Percentiles rank a stretch among this genome's conserved stretches.
These are phyloP conservation scores for Symbiodinium pilosum DNA, from an alignment of 73 alveolate species.

Conservation along the genomic window DNA sequence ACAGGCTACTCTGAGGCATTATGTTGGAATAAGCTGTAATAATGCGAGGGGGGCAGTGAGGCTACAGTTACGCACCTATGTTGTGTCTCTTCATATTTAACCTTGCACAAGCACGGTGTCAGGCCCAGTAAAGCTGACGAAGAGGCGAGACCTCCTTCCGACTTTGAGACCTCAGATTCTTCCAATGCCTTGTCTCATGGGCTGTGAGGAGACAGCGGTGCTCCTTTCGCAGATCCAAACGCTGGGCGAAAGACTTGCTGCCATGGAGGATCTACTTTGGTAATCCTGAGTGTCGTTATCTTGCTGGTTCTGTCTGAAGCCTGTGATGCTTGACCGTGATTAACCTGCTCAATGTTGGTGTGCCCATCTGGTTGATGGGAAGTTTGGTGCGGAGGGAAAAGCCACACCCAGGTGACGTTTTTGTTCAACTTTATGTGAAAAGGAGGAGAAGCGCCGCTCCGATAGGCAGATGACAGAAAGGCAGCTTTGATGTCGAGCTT, in stretches of 20 bases:
- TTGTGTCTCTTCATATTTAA: too few species aligned
- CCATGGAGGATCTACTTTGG: background rate
- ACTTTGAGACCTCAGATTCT: background rate
- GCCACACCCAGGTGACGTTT: too few species aligned
- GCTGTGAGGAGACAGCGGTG: background rate
- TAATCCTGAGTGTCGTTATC: too few species aligned
- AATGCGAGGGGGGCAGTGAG: too few species aligned
- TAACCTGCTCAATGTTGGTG: too few species aligned
- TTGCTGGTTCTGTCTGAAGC: too few species aligned
- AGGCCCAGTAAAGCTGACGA: background rate
- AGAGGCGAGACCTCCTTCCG: background rate
- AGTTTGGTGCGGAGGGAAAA: too few species aligned
- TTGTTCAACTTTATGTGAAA: too few species aligned
- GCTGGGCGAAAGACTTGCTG: background rate
- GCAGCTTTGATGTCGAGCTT: background rate
- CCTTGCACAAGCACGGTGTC: background rate
- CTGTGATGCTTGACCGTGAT: too few species aligned
- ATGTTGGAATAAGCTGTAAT: too few species aligned
- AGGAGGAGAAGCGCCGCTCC: constrained; percentile 82
- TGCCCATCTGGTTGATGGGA: too few species aligned
- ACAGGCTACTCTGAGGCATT: background rate
- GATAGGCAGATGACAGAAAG: constrained; percentile 80
- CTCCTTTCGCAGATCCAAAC: background rate
- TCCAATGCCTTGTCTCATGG: background rate
- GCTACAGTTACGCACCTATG: too few species aligned